A percentile compares a stretch with the other conserved stretches of the same genome.
Evolutionary conservation across 2,329 filamentous ascomycete species (phyloP).

Genomic region (Fulvia fulva): DNA sequence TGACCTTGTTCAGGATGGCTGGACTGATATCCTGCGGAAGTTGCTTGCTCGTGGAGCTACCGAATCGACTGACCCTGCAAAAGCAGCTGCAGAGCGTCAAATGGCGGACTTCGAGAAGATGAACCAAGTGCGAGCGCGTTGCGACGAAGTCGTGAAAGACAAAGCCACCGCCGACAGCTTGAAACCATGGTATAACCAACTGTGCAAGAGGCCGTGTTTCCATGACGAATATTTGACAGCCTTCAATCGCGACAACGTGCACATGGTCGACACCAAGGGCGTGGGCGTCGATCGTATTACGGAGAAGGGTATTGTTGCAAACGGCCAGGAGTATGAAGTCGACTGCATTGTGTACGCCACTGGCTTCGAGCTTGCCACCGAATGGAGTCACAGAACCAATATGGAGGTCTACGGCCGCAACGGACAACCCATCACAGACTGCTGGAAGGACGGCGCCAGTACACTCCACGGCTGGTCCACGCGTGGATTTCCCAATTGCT

Average conservation of each 20-base stretch:
- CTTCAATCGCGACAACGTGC: conserved; percentile 58
- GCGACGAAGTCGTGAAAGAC: conserved; percentile 50
- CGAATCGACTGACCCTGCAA: conserved; percentile 11
- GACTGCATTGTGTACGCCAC: conserved; percentile 48
- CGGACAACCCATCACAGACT: conserved; percentile 44
- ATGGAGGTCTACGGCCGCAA: conserved; percentile 39
- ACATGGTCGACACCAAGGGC: conserved; percentile 57
- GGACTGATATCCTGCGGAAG: conserved; percentile 22
- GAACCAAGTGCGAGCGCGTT: conserved; percentile 45
- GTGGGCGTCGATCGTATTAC: conserved; percentile 50
- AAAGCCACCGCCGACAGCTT: conserved; percentile 48
- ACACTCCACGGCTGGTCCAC: conserved; percentile 53
- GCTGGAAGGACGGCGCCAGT: conserved; percentile 40
- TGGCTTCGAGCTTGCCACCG: conserved; percentile 38
- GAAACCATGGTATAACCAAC: conserved; percentile 57
- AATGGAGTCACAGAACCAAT: conserved; percentile 26
- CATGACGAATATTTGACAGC: conserved; percentile 54
- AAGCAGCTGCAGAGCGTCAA: conserved; percentile 18
- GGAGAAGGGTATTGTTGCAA: conserved; percentile 44
- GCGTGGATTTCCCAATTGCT: conserved; percentile 53
- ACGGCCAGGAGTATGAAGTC: conserved; percentile 46
- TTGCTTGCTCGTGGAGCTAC: conserved; percentile 16
- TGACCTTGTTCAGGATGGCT: conserved; percentile 27
- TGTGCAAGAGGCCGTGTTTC: conserved; percentile 62
- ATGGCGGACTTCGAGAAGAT: conserved; percentile 24